Evolutionary conservation across 768 basidiomycete genomes (phyloP).

Genomic region (Ephemerocybe angulata): DNA sequence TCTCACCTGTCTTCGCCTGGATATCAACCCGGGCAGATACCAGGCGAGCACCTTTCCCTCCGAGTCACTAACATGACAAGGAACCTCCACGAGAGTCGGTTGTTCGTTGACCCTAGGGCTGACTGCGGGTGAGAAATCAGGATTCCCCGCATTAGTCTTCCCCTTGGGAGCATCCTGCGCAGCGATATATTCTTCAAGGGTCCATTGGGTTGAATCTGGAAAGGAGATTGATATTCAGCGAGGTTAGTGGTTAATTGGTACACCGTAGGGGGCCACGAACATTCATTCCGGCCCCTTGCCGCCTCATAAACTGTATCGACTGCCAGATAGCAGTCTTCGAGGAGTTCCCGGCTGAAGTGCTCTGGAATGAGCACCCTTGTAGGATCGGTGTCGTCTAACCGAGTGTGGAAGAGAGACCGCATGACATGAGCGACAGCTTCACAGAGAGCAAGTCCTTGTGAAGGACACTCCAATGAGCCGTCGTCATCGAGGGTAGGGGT

Average conservation of each 20-base stretch:
- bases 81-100: not conserved
- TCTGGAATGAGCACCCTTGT: not conserved
- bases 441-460: not conserved
- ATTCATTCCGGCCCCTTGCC: not conserved
- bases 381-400: not conserved
- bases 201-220: not conserved
- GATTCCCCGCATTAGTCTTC: not conserved
- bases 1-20: not conserved
- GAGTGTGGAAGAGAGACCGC: not conserved
- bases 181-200: not conserved
- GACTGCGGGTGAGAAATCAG: not conserved
- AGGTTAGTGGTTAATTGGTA: not conserved
- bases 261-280: not conserved
- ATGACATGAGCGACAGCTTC: not conserved
- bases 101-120: not conserved
- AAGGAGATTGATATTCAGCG: not conserved
- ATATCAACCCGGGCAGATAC: not conserved
- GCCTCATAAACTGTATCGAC: not conserved
- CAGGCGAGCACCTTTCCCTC: not conserved
- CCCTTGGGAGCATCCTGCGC: not conserved
- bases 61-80: not conserved
- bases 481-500: too few relatives aligned
- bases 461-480: too few relatives aligned
- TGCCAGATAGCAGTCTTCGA: not conserved
- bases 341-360: not conserved